Conservation (phyloP, 805 yeast species). For the Candida nitratophila region DNA sequence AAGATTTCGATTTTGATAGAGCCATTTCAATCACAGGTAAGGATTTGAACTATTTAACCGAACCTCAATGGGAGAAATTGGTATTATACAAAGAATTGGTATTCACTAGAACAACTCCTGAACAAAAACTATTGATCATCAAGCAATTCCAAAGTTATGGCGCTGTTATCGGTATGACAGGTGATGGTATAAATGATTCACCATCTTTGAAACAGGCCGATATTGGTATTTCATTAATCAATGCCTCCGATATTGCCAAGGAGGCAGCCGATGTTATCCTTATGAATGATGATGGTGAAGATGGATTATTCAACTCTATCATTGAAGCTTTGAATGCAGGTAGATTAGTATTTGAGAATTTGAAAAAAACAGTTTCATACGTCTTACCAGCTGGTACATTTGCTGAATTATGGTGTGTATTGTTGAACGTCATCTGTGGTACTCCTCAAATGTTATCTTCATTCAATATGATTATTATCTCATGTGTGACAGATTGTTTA, state of each 20-base stretch:
- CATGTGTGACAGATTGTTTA: slow-evolving; percentile 40
- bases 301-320: background rate
- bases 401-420: slow-evolving; percentile 45
- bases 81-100: slow-evolving; percentile 33
- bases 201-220: slow-evolving; percentile 58
- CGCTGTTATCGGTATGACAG: slow-evolving; percentile 57
- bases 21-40: slow-evolving; percentile 29
- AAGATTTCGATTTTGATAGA: slow-evolving; percentile 16
- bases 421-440: slow-evolving; percentile 41
- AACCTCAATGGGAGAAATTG: slow-evolving; percentile 36
- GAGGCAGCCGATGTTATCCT: slow-evolving; percentile 27
- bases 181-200: slow-evolving; percentile 61
- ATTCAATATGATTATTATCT: slow-evolving; percentile 44
- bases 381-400: slow-evolving; percentile 47
- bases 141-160: slow-evolving; percentile 40
- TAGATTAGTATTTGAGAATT: slow-evolving; percentile 41
- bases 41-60: slow-evolving; percentile 25
- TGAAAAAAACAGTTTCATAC: slow-evolving; percentile 39
- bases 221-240: slow-evolving; percentile 59
- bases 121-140: slow-evolving; percentile 44
- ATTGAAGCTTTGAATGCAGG: slow-evolving; percentile 35
- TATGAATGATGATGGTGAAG: background rate
- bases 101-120: slow-evolving; percentile 54
- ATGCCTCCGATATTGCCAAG: slow-evolving; percentile 56
- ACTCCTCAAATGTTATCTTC: slow-evolving; percentile 42